Conservation (phyloP, 805 yeast species). For the Candida xiaguanensis region DNA sequence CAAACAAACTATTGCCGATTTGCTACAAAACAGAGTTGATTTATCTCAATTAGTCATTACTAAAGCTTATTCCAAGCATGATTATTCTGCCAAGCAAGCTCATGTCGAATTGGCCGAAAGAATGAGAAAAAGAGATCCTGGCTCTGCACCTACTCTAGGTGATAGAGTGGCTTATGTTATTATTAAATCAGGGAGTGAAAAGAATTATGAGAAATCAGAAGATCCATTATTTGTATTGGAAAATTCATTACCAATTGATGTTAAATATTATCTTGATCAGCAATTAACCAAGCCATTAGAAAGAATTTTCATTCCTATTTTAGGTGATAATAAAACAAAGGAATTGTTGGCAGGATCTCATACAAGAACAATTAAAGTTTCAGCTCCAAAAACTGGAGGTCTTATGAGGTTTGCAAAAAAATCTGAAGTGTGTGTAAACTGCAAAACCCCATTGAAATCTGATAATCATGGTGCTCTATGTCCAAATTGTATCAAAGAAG, state of each 20-base stretch:
- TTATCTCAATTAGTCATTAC: slow-evolving; percentile 91
- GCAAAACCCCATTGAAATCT: slow-evolving; percentile 72
- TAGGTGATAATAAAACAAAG: slow-evolving; percentile 81
- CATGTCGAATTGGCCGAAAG: slow-evolving; percentile 95
- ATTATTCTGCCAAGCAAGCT: slow-evolving; percentile 94
- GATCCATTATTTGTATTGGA: slow-evolving; percentile 94
- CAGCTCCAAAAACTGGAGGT: slow-evolving; percentile 81
- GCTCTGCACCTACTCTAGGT: slow-evolving; percentile 94
- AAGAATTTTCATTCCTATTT: slow-evolving; percentile 91
- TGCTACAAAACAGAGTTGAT: slow-evolving; percentile 87
- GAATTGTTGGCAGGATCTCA: slow-evolving; percentile 81
- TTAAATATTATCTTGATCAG: slow-evolving; percentile 88
- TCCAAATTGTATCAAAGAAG: slow-evolving; percentile 65
- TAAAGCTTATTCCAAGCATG: slow-evolving; percentile 83
- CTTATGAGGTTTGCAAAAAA: slow-evolving; percentile 88
- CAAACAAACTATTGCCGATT: slow-evolving; percentile 81
- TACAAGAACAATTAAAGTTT: slow-evolving; percentile 69
- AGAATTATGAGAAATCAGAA: slow-evolving; percentile 93
- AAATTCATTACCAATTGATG: slow-evolving; percentile 88
- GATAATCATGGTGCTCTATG: slow-evolving; percentile 72
- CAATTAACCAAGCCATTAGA: slow-evolving; percentile 89
- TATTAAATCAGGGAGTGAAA: slow-evolving; percentile 71
- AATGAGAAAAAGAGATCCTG: slow-evolving; percentile 94
- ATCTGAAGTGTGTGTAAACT: slow-evolving; percentile 82
- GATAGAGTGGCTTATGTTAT: slow-evolving; percentile 98